A percentile compares a stretch with the other conserved stretches of the same genome.
Conservation (phyloP, 202 grass and related monocot genomes). For the Bolboschoenoplectus hybrid region DNA sequence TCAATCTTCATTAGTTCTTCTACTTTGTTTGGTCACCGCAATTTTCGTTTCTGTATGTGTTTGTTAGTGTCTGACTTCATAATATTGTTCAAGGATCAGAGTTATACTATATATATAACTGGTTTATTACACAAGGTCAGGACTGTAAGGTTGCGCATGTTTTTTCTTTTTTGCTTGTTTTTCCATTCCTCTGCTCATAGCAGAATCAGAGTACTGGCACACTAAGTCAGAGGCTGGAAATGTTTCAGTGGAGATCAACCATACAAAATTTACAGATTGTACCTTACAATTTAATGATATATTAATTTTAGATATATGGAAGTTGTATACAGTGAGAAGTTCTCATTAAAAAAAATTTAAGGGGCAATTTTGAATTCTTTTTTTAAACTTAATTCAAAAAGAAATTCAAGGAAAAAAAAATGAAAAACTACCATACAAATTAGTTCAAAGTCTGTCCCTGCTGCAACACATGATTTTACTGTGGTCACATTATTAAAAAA, state of each 20-base stretch:
- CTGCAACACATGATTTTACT: background rate
- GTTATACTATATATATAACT: background rate
- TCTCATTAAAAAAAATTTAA: background rate
- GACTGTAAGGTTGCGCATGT: background rate
- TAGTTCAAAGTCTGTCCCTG: background rate
- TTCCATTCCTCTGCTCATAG: background rate
- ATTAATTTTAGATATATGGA: background rate
- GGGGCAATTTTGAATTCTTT: background rate
- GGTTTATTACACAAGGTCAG: background rate
- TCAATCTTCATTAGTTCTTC: background rate
- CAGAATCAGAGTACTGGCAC: background rate
- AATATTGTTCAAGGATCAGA: background rate
- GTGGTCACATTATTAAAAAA: background rate
- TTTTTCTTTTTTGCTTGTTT: background rate
- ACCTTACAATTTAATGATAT: background rate
- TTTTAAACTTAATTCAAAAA: background rate
- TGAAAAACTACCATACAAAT: background rate
- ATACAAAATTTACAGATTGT: background rate
- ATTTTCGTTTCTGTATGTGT: background rate
- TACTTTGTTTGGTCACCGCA: constrained; percentile 23
- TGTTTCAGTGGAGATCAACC: background rate
- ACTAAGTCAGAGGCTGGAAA: background rate
- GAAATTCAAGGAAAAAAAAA: background rate
- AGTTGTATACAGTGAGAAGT: background rate
- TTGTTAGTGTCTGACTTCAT: background rate